A percentile compares a stretch with the other conserved stretches of the same genome.
phyloP scores from a whole-genome alignment of 305 asterid genomes.

The Lippia alba region DNA sequence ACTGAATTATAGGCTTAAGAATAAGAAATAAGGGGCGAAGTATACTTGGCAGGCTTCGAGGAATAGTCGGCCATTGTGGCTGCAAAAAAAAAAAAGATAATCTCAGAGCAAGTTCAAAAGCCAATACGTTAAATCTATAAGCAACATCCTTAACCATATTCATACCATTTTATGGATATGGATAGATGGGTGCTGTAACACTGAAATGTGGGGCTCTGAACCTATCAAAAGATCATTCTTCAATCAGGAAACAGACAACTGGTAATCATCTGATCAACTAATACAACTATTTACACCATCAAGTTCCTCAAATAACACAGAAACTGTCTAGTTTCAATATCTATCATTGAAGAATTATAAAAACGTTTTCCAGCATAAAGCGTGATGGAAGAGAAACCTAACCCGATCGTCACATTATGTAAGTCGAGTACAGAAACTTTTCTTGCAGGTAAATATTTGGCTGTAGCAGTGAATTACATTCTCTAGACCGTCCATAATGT shows the following conservation, averaged over 20 bases:
- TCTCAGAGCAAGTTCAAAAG: constrained; percentile 25
- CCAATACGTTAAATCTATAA: constrained; percentile 29
- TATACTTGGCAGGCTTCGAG: constrained; percentile 65
- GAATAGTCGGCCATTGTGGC: constrained; percentile 79
- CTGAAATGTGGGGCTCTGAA: constrained; percentile 79
- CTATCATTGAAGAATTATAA: not conserved
- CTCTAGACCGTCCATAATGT: not conserved
- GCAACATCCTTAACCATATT: constrained; percentile 44
- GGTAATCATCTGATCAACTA: constrained; percentile 21
- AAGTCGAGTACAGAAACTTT: constrained; percentile 3
- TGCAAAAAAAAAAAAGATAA: constrained; percentile 43
- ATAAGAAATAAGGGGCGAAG: constrained; percentile 79
- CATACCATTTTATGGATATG: constrained; percentile 84
- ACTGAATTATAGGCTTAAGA: constrained; percentile 79
- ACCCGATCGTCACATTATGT: not conserved
- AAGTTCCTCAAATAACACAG: constrained; percentile 12
- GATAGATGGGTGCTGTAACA: constrained; percentile 70
- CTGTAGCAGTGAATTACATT: constrained; percentile 9
- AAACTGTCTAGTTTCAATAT: not conserved
- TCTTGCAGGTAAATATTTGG: not conserved
- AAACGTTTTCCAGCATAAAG: not conserved
- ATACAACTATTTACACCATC: constrained; percentile 14
- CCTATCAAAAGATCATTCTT: constrained; percentile 56
- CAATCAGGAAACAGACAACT: constrained; percentile 32
- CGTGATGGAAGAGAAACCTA: not conserved